phyloP scores from a whole-genome alignment of 169 alveolate species.

The Cryptosporidium baileyi region DNA sequence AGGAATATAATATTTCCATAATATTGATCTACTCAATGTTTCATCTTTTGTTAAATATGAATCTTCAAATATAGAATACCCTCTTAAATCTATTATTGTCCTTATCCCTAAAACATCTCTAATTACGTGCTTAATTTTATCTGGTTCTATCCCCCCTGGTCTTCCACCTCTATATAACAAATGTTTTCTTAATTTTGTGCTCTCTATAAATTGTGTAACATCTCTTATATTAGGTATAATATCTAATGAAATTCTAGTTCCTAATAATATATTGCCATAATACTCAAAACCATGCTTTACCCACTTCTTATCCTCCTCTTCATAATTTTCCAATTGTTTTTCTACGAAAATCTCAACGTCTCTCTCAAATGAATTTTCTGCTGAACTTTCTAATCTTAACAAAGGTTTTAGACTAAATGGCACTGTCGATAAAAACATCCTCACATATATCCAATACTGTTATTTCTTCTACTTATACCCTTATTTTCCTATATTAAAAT shows the following conservation, averaged over 20 bases:
- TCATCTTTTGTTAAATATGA: slow-evolving; percentile 33
- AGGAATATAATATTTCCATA: slow-evolving; percentile 59
- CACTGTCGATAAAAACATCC: slow-evolving; percentile 34
- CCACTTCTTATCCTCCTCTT: not conserved
- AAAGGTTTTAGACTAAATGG: slow-evolving; percentile 36
- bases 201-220: slow-evolving; percentile 12
- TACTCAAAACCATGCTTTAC: slow-evolving; percentile 11
- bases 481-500: too few species aligned
- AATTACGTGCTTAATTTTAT: slow-evolving; percentile 27
- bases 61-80: slow-evolving; percentile 17
- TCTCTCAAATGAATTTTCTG: slow-evolving; percentile 6
- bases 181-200: not conserved
- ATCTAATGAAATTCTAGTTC: slow-evolving; percentile 33
- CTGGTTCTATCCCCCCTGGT: slow-evolving; percentile 69
- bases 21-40: slow-evolving; percentile 33
- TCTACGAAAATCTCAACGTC: slow-evolving; percentile 12
- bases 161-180: slow-evolving; percentile 59
- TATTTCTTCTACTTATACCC: too few species aligned
- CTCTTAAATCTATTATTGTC: slow-evolving; percentile 48
- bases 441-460: too few species aligned
- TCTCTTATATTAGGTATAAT: slow-evolving; percentile 54
- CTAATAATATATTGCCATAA: slow-evolving; percentile 33
- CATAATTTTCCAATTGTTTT: slow-evolving; percentile 8
- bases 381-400: not conserved
- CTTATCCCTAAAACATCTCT: slow-evolving; percentile 39